Percentiles rank a stretch among this genome's conserved stretches.
Evolutionary conservation across 1,284 basidiomycete species (phyloP).

Genomic region (Neotropicomus parvogracilis): DNA sequence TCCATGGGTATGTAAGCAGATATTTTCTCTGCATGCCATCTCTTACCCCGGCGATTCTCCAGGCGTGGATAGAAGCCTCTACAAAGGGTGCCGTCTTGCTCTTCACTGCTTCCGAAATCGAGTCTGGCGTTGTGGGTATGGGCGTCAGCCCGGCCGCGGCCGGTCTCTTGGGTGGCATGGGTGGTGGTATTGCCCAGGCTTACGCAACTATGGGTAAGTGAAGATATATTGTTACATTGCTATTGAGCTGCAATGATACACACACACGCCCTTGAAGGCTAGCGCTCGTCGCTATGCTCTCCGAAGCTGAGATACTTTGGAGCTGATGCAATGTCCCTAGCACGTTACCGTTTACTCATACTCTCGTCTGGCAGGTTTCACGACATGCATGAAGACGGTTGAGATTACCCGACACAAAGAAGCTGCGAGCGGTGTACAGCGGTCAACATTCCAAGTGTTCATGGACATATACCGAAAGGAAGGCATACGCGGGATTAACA

Average conservation of each 20-base stretch:
- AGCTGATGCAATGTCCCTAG: constrained; percentile 1
- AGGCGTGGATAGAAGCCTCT: constrained; percentile 99
- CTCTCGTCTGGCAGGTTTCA: constrained; percentile 68
- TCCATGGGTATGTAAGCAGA: constrained; percentile 74
- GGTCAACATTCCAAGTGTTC: constrained; percentile 94
- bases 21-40: background rate
- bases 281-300: constrained; percentile 21
- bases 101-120: constrained; percentile 95
- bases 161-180: constrained; percentile 95
- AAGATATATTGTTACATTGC: background rate
- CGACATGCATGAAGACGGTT: constrained; percentile 97
- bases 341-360: constrained; percentile 10
- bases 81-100: constrained; percentile 97
- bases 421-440: constrained; percentile 83
- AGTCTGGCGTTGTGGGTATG: constrained; percentile 61
- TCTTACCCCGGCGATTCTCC: constrained; percentile 12
- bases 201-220: constrained; percentile 97
- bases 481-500: constrained; percentile 96
- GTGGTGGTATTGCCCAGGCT: constrained; percentile 95
- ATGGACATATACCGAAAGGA: constrained; percentile 91
- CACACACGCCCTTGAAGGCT: constrained; percentile 16
- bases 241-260: constrained; percentile 14
- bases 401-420: constrained; percentile 99
- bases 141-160: constrained; percentile 80
- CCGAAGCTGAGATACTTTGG: constrained; percentile 15